Base-by-base conservation (phyloP, 2,329 filamentous ascomycete genomes). In the Talaromyces sp. region DNA sequence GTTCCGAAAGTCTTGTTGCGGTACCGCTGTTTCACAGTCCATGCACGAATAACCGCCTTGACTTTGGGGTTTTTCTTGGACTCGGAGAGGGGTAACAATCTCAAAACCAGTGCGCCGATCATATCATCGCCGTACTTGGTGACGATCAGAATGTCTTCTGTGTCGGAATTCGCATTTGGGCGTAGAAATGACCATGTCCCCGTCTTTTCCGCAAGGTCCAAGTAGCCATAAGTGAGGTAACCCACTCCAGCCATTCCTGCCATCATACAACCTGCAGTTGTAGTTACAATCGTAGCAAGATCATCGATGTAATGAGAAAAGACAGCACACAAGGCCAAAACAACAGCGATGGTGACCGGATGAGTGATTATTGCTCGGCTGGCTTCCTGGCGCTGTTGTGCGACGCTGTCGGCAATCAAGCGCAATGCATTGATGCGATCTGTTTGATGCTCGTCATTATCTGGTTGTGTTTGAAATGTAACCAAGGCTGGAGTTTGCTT, bases 331-430 rank as follows among this genome's bases (percentile, higher is more conserved):
- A 81, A 66, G 0, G 72, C 73, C 5, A 79, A 71, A n/a, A 82
- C 68, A 1, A 74, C 15, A 1, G 74, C 69, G 33, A 83, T 69
- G 70, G 82, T 84, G 54, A 82, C 72, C 31, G 85, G 81, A 77
- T 92, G 87, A 70, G 85, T 86, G 67, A 91, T 81, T 66, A 95
- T 80, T 68, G 86, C 80, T 63, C 81, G 80, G 49, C 87, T 86
- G 22, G 90, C 87, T 9, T 84, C 79, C 74, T 92, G 89, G 67
- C 90, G 87, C 81, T 95, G 92, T 78, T 96, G 90, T 41, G 91
- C 90, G 59, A 96, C 86, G 66, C 89, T 92, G 77, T 94, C 91
- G 67, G 92, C 89, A 45, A 96, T 84, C 22, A 96, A 85, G 68
- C 86, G 85, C 61, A 96, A 82, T 19, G 89, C 89, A 64, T 87